phyloP scores from a whole-genome alignment of 1,284 basidiomycete species.

The Boletus smithii region DNA sequence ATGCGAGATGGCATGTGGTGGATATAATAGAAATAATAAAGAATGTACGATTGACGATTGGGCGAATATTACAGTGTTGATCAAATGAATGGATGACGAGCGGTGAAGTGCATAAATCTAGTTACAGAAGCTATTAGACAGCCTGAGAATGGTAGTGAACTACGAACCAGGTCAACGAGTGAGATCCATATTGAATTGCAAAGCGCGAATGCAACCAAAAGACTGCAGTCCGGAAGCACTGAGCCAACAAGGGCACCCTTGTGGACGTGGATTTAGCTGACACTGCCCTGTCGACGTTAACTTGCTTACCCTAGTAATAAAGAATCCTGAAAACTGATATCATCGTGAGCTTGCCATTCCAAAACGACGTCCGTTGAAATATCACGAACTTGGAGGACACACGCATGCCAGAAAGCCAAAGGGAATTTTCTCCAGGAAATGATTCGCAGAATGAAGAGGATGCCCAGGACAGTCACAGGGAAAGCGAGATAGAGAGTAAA shows the following conservation, averaged over 20 bases:
- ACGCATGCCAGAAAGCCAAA: constrained; percentile 23
- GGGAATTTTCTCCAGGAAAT: constrained; percentile 13
- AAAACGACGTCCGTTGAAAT: neutral
- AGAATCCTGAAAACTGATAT: constrained; percentile 24
- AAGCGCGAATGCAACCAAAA: constrained; percentile 19
- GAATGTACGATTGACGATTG: constrained; percentile 19
- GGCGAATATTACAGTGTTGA: constrained; percentile 24
- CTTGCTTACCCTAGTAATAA: constrained; percentile 23
- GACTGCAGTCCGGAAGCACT: constrained; percentile 1
- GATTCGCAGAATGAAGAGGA: constrained; percentile 15
- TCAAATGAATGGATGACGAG: constrained; percentile 15
- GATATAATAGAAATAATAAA: constrained; percentile 10
- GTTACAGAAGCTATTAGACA: constrained; percentile 2
- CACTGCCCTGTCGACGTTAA: too few species aligned
- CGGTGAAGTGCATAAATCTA: constrained; percentile 22
- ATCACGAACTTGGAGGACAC: constrained; percentile 24
- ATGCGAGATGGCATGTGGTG: constrained; percentile 4
- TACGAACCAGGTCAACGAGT: constrained; percentile 26
- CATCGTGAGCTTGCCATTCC: neutral
- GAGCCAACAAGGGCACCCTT: constrained; percentile 18
- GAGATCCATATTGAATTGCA: constrained; percentile 19
- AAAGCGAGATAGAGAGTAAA: constrained; percentile 16
- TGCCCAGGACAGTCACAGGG: constrained; percentile 16
- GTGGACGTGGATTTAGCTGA: neutral
- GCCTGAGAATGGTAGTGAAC: neutral